These are phyloP conservation scores for Trypanosoma melophagium DNA, from an alignment of 208 protist species.

Conservation along the genomic window DNA sequence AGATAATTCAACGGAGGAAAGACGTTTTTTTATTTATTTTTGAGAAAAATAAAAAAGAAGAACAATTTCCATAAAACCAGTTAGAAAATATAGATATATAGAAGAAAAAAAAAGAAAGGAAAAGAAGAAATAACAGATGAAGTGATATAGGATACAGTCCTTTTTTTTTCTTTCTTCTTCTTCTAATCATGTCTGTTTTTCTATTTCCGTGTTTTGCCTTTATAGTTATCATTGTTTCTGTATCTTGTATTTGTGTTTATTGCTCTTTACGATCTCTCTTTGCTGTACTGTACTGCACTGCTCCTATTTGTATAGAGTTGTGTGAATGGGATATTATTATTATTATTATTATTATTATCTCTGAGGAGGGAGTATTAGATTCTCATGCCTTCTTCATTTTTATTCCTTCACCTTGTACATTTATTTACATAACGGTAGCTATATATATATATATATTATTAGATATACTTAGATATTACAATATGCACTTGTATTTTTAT, in stretches of 20 bases:
- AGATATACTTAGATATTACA: too few relatives aligned
- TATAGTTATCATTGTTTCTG: constrained; percentile 12
- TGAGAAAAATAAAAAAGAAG: neutral
- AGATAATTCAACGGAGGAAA: neutral
- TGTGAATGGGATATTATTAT: too few relatives aligned
- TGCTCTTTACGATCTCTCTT: too few relatives aligned
- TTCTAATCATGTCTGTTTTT: constrained; percentile 15
- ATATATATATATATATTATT: too few relatives aligned
- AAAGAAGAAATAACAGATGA: constrained; percentile 4
- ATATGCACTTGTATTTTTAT: too few relatives aligned
- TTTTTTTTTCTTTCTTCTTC: constrained; percentile 18
- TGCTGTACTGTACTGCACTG: too few relatives aligned
- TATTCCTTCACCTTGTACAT: too few relatives aligned
- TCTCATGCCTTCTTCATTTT: too few relatives aligned
- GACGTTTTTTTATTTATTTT: neutral
- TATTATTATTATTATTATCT: too few relatives aligned
- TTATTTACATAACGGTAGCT: too few relatives aligned
- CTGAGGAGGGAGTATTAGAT: too few relatives aligned
- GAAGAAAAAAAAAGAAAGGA: neutral
- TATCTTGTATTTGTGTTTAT: constrained; percentile 1
- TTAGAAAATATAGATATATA: neutral
- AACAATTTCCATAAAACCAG: neutral
- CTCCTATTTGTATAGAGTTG: too few relatives aligned
- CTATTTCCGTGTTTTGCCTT: neutral
- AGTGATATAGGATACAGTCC: neutral